Conservation (phyloP, 371 early-diverging fungal species). For the Syncephalastrum monosporum region DNA sequence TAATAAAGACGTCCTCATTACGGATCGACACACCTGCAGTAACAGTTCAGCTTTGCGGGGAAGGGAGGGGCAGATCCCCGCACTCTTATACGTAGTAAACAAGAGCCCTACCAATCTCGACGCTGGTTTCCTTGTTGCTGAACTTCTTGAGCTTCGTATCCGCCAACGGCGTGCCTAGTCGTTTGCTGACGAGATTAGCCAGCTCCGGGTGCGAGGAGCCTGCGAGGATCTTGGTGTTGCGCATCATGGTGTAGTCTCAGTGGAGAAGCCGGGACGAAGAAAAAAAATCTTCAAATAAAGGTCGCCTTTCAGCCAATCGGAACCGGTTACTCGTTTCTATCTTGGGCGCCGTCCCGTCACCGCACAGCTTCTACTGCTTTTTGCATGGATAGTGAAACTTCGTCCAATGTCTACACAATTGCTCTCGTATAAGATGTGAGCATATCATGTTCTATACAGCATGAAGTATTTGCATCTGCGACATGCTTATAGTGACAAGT, state of each 20-base stretch:
- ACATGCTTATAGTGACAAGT: too few relatives aligned
- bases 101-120: constrained; percentile 18
- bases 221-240: constrained; percentile 89
- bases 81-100: not conserved
- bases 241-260: constrained; percentile 46
- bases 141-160: constrained; percentile 29
- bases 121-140: constrained; percentile 30
- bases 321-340: too few relatives aligned
- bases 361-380: too few relatives aligned
- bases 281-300: constrained; percentile 10
- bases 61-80: too few relatives aligned
- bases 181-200: constrained; percentile 73
- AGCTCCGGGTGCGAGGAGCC: constrained; percentile 96
- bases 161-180: constrained; percentile 78
- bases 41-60: not conserved
- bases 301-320: too few relatives aligned
- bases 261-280: not conserved
- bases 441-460: too few relatives aligned
- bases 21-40: constrained; percentile 84
- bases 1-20: constrained; percentile 94
- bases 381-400: too few relatives aligned
- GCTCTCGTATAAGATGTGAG: too few relatives aligned
- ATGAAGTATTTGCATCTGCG: too few relatives aligned
- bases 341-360: too few relatives aligned
- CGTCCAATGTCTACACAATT: too few relatives aligned